Percentiles rank a stretch among this genome's conserved stretches.
phyloP scores from a whole-genome alignment of 441 rosid species.

The Adansonia grandidieri region DNA sequence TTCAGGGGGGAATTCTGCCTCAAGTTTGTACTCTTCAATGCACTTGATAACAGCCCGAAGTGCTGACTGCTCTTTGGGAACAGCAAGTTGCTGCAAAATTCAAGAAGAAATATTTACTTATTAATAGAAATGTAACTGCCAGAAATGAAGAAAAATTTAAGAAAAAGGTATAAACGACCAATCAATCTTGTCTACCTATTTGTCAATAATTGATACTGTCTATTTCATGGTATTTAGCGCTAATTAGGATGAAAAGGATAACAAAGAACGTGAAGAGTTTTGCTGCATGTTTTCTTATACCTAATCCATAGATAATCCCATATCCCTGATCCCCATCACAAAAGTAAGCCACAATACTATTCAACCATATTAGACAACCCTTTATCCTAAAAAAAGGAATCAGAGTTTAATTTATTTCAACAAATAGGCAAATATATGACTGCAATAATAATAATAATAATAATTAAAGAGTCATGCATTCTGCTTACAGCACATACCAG shows the following conservation, averaged over 20 bases:
- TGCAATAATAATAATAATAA: background rate
- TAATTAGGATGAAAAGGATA: background rate
- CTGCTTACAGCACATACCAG: background rate
- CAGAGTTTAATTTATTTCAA: background rate
- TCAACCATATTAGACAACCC: background rate
- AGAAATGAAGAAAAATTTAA: background rate
- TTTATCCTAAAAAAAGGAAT: background rate
- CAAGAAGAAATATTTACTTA: background rate
- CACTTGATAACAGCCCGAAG: slow-evolving; percentile 84
- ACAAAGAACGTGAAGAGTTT: background rate
- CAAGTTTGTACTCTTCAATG: slow-evolving; percentile 95
- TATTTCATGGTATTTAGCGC: background rate
- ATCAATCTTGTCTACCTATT: background rate
- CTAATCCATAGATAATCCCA: background rate
- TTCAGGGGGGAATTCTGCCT: slow-evolving; percentile 77
- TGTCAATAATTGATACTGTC: background rate
- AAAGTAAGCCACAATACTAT: background rate
- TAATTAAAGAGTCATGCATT: slow-evolving; percentile 10
- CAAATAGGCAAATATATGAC: background rate
- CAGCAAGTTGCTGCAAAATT: slow-evolving; percentile 62
- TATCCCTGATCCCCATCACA: background rate
- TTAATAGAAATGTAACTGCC: slow-evolving; percentile 20
- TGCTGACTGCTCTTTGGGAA: slow-evolving; percentile 89
- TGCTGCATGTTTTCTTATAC: background rate
- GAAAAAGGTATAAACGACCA: background rate